These are phyloP conservation scores for Candida broadrunensis DNA, from an alignment of 805 yeast genomes.

Conservation along the genomic window DNA sequence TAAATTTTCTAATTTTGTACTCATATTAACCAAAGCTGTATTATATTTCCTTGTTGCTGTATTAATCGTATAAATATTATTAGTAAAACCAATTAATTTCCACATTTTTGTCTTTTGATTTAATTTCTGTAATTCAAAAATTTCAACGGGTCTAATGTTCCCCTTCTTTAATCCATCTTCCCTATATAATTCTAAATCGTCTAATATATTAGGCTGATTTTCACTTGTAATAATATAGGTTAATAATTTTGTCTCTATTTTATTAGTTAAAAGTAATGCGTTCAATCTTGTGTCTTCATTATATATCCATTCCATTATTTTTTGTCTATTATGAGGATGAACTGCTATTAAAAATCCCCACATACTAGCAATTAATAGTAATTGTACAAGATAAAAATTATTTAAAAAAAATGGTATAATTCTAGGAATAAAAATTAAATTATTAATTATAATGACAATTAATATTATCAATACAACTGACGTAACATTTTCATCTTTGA, in stretches of 20 bases:
- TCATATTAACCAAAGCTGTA: background rate
- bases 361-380: slow-evolving; percentile 30
- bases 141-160: slow-evolving; percentile 45
- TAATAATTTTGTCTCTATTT: slow-evolving; percentile 39
- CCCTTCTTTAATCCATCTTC: slow-evolving; percentile 21
- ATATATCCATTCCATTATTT: slow-evolving; percentile 44
- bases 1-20: background rate
- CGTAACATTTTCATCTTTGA: slow-evolving; percentile 60
- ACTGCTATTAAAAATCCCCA: slow-evolving; percentile 47
- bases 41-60: slow-evolving; percentile 9
- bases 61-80: slow-evolving; percentile 52
- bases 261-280: slow-evolving; percentile 46
- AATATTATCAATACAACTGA: slow-evolving; percentile 45
- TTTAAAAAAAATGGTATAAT: slow-evolving; percentile 26
- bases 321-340: slow-evolving; percentile 56
- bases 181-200: slow-evolving; percentile 17
- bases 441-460: slow-evolving; percentile 17
- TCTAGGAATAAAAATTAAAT: slow-evolving; percentile 25
- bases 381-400: slow-evolving; percentile 24
- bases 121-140: slow-evolving; percentile 64
- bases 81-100: slow-evolving; percentile 59
- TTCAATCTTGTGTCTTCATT: slow-evolving; percentile 65
- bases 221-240: slow-evolving; percentile 8
- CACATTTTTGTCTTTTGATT: slow-evolving; percentile 52
- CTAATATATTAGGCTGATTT: slow-evolving; percentile 9